Evolutionary conservation across 805 yeast genomes (phyloP).

Genomic region (Cyberlindnera galapagoensis): DNA sequence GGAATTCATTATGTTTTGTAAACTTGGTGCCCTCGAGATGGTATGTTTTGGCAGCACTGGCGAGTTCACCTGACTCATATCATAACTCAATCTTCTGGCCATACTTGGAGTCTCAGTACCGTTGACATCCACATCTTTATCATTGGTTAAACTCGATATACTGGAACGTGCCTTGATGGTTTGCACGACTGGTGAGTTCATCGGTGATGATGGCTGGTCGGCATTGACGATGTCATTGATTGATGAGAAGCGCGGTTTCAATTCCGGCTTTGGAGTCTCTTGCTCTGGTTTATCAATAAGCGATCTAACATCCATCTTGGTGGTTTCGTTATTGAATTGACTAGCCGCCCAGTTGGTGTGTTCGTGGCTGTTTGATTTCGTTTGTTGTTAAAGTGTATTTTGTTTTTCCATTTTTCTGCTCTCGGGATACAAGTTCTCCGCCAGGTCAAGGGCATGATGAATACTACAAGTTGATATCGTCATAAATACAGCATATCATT

Average conservation of each 20-base stretch:
- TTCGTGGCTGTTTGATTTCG: too few relatives aligned
- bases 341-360: too few relatives aligned
- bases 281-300: slow-evolving; percentile 8
- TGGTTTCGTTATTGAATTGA: too few relatives aligned
- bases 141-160: slow-evolving; percentile 34
- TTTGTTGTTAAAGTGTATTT: too few relatives aligned
- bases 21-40: slow-evolving; percentile 12
- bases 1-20: slow-evolving; percentile 16
- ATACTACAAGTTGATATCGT: background rate
- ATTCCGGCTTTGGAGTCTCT: slow-evolving; percentile 5
- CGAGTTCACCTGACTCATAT: slow-evolving; percentile 18
- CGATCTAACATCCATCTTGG: slow-evolving; percentile 19
- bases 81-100: slow-evolving; percentile 25
- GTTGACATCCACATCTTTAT: slow-evolving; percentile 36
- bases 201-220: slow-evolving; percentile 6
- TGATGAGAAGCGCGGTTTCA: slow-evolving; percentile 14
- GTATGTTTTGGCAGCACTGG: slow-evolving; percentile 21
- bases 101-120: slow-evolving; percentile 34
- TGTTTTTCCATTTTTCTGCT: too few relatives aligned
- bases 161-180: slow-evolving; percentile 18
- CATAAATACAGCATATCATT: background rate
- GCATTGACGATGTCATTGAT: slow-evolving; percentile 17
- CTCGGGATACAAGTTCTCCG: too few relatives aligned
- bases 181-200: slow-evolving; percentile 11
- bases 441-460: too few relatives aligned